Conservation (phyloP, 345 rosid species). For the Psidium friedrichsthalianum region DNA sequence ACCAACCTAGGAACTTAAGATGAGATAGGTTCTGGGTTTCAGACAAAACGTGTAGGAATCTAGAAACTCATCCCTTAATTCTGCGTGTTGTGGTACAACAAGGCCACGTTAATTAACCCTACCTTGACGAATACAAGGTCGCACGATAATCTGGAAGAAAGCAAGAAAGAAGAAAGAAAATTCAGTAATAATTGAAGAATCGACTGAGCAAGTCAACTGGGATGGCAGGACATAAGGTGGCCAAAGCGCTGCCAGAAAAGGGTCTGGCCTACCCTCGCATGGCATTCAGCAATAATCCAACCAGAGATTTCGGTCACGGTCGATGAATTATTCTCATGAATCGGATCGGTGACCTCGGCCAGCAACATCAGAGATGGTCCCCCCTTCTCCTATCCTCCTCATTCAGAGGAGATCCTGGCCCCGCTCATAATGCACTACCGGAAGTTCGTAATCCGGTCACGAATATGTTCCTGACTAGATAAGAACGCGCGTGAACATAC, state of each 20-base stretch:
- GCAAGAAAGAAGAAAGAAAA: too few species aligned
- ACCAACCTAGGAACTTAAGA: too few species aligned
- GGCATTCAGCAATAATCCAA: not conserved
- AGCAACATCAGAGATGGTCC: not conserved
- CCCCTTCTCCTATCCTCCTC: not conserved
- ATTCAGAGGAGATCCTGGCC: not conserved
- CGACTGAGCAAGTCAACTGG: not conserved
- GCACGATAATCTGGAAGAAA: too few species aligned
- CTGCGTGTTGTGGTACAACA: too few species aligned
- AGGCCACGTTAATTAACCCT: not conserved
- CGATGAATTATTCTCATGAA: not conserved
- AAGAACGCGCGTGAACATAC: too few species aligned
- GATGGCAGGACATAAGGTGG: not conserved
- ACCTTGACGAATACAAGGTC: not conserved
- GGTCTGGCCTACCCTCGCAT: not conserved
- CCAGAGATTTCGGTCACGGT: not conserved
- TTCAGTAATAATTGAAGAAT: not conserved
- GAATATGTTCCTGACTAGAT: too few species aligned
- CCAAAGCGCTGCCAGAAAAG: not conserved
- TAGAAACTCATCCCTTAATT: too few species aligned
- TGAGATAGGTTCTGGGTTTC: too few species aligned
- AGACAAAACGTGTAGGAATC: too few species aligned
- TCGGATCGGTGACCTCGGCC: not conserved
- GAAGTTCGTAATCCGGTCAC: not conserved
- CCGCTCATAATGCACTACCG: not conserved